Base-by-base conservation (phyloP, 306 rosid genomes). In the Glycine latifolia region DNA sequence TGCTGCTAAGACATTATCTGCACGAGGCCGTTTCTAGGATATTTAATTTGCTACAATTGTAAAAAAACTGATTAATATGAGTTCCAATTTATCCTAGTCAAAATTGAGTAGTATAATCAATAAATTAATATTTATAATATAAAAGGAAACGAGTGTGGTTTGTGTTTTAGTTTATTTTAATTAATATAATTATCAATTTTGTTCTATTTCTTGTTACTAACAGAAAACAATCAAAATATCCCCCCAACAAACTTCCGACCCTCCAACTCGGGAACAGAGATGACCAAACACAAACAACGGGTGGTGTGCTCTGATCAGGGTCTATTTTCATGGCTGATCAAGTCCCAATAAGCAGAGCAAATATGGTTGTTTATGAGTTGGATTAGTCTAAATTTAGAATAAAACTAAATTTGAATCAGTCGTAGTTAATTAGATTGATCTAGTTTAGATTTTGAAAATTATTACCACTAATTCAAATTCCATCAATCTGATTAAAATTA, bases 201-300 rank as follows among this genome's bases (percentile, higher is more conserved):
- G 1, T 62, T 31, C 11, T 4, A 10, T 62, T 62, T 59, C 44
- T 39, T 20, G 13, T 13, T 11, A 33, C 11, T 31, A 10, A 35
- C 33, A 35, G 17, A 13, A 63, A 63, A 33, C 17, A 6, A 35
- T 63, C 17, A 1, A 39, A 39, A 66, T n/a, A 39, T 63, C 68
- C 31, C 26, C 31, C 31, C 31, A 26, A 26, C 31, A 26, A 78
- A 55, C 37, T 39, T 48, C 76, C 48, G 31, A 73, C 76, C 81
- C 84, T 80, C 74, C 47, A 49, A 80, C 85, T 83, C 63, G 70
- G 87, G 85, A 88, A 75, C 82, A 78, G 75, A 76, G 75, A 75
- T 71, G 84, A 84, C 84, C 58, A 81, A 65, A 43, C 7, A 43
- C 47, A 1, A 26, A 26, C 31, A 5, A 39, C 5, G 44, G 56